Base-by-base conservation (phyloP, 1,139 yeast genomes). In the Blastobotrys niveus region DNA sequence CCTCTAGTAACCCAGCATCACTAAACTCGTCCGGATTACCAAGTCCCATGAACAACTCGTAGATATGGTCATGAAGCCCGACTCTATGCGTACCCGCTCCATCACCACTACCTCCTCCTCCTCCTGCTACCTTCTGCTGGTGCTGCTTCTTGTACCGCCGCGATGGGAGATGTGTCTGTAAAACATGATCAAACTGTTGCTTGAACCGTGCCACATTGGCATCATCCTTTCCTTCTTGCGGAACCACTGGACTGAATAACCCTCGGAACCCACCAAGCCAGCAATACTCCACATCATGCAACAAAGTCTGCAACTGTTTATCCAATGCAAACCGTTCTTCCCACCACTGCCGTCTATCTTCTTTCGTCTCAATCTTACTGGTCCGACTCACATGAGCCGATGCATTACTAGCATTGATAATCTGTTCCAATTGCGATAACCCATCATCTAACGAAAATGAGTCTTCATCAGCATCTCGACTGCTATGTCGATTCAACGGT, bases 231-330 rank as follows among this genome's bases (percentile, higher is more conserved):
- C 65, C 65, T 5, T 33, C 43, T 25, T 18, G 18, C 10, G 46
- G 43, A 12, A 18, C 36, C 2, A 14, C 4, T 6, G 38, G 26
- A 30, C 67, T 63, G 56, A 86, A 82, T 1, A 85, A 57, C 0
- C 89, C 81, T 35, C 66, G 66, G 52, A 87, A 83, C 0, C 94
- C 94, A n/a, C 94, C 89, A 37, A 89, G 63, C 94, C 96, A 87
- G 47, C 69, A 67, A 24, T 65, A 61, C 51, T 87, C 91, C 14
- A 86, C 74, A 33, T 69, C 70, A 1, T 63, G 61, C n/a, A 89
- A 61, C n/a, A 88, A 60, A 3, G 63, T 65, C 42, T 73, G 65
- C 46, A 89, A 59, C 42, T 73, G 64, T 19, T 68, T 63, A 60
- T 89, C 96, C 20, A 88, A 66, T 0, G 65, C 65, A 48, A 77